These are phyloP conservation scores for Suillus spraguei DNA, from an alignment of 768 basidiomycete genomes.

Conservation along the genomic window DNA sequence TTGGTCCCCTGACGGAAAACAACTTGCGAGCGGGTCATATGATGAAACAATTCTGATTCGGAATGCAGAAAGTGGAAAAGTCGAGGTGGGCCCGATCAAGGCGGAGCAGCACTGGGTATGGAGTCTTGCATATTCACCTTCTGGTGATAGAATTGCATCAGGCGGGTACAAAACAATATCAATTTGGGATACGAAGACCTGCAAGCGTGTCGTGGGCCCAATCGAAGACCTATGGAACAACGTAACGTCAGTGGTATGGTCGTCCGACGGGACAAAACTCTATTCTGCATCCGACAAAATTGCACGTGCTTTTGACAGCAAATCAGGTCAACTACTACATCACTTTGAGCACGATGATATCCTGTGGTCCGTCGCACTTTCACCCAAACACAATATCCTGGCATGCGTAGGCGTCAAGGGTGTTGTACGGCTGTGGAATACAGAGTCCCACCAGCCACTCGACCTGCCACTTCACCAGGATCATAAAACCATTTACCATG, in stretches of 20 bases:
- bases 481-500: not conserved
- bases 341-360: not conserved
- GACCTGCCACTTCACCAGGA: not conserved
- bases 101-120: too few species aligned
- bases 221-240: too few species aligned
- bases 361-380: not conserved
- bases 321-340: not conserved
- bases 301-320: not conserved
- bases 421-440: constrained; percentile 1
- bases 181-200: too few species aligned
- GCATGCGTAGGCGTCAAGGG: not conserved
- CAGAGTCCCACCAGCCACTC: not conserved
- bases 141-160: too few species aligned
- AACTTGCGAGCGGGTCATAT: too few species aligned
- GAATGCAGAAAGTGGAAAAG: too few species aligned
- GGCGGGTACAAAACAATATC: too few species aligned
- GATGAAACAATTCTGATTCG: too few species aligned
- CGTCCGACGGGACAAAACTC: not conserved
- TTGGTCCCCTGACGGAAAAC: too few species aligned
- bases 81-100: too few species aligned
- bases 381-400: not conserved
- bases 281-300: not conserved
- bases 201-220: too few species aligned
- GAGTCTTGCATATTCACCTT: too few species aligned
- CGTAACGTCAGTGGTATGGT: constrained; percentile 1